A percentile compares a stretch with the other conserved stretches of the same genome.
Evolutionary conservation across 2,329 filamentous ascomycete species (phyloP).

Genomic region (Alternaria ethzedia): DNA sequence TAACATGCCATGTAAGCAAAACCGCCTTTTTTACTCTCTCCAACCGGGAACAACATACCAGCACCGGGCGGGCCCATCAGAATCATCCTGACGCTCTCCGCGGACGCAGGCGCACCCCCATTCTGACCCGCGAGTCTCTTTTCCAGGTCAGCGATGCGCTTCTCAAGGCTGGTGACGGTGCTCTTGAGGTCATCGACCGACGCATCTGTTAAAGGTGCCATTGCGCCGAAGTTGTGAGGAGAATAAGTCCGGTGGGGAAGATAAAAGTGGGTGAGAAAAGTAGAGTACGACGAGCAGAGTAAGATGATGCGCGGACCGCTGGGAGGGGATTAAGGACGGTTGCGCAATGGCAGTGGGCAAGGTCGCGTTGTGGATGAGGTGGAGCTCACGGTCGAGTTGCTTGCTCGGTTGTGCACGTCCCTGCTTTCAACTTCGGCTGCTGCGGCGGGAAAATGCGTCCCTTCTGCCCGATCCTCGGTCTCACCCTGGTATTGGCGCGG

Average conservation of each 20-base stretch:
- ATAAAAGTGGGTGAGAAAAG: not conserved
- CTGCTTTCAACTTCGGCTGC: conserved; percentile 5
- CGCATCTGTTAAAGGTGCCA: conserved; percentile 88
- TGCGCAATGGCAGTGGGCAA: conserved; percentile 31
- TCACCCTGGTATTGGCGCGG: conserved; percentile 1
- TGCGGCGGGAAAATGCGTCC: conserved; percentile 18
- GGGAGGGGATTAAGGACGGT: conserved; percentile 16
- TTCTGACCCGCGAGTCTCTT: conserved; percentile 62
- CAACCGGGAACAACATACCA: conserved; percentile 67
- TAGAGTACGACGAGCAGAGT: conserved; percentile 11
- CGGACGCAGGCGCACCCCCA: conserved; percentile 46
- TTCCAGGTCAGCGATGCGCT: conserved; percentile 86
- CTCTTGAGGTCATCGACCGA: conserved; percentile 81
- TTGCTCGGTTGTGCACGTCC: conserved; percentile 15
- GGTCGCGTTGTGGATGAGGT: conserved; percentile 13
- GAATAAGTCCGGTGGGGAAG: not conserved
- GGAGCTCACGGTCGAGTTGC: conserved; percentile 12
- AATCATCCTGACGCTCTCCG: conserved; percentile 86
- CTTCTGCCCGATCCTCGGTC: conserved; percentile 17
- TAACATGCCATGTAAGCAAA: conserved; percentile 52
- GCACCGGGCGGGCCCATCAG: conserved; percentile 97
- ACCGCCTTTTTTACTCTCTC: not conserved
- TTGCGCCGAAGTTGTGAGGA: conserved; percentile 53
- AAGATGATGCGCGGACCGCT: conserved; percentile 23
- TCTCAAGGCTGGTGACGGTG: conserved; percentile 82